Conservation (phyloP, 2,329 filamentous ascomycete genomes). For the Xylaria sp. region DNA sequence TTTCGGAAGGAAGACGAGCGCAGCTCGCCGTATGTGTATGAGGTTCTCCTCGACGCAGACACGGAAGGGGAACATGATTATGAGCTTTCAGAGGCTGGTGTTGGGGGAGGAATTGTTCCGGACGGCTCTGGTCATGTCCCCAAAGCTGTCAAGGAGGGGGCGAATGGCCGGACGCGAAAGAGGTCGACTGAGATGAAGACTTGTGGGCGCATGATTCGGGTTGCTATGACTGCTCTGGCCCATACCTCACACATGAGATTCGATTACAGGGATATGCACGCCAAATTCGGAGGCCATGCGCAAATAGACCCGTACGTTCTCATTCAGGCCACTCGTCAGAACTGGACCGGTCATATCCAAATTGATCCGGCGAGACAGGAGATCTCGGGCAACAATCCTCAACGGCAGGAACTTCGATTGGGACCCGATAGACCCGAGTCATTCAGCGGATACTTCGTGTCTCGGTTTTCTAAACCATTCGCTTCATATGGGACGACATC, state of each 20-base stretch:
- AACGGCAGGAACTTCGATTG: constrained; percentile 42
- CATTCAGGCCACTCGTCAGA: constrained; percentile 40
- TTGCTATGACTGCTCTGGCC: constrained; percentile 38
- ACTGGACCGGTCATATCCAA: constrained; percentile 41
- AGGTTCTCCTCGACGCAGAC: constrained; percentile 38
- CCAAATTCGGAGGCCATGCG: not conserved
- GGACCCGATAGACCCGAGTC: constrained; percentile 38
- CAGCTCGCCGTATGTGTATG: constrained; percentile 43
- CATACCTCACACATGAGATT: constrained; percentile 40
- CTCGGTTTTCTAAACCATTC: constrained; percentile 42
- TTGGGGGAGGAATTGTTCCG: constrained; percentile 33
- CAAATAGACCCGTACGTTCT: constrained; percentile 35
- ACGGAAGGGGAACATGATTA: constrained; percentile 30
- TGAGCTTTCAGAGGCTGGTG: constrained; percentile 34
- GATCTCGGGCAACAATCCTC: constrained; percentile 40
- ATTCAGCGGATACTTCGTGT: constrained; percentile 43
- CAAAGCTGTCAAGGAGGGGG: constrained; percentile 33
- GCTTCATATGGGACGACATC: constrained; percentile 33
- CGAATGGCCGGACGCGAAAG: constrained; percentile 37
- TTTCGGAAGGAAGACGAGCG: constrained; percentile 40
- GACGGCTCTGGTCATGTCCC: constrained; percentile 38
- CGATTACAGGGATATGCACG: constrained; percentile 30
- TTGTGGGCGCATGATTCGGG: constrained; percentile 25
- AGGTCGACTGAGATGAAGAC: constrained; percentile 10
- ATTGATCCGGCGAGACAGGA: constrained; percentile 36